phyloP scores from a whole-genome alignment of 129 eudicot species.

The Escallonia rubra region DNA sequence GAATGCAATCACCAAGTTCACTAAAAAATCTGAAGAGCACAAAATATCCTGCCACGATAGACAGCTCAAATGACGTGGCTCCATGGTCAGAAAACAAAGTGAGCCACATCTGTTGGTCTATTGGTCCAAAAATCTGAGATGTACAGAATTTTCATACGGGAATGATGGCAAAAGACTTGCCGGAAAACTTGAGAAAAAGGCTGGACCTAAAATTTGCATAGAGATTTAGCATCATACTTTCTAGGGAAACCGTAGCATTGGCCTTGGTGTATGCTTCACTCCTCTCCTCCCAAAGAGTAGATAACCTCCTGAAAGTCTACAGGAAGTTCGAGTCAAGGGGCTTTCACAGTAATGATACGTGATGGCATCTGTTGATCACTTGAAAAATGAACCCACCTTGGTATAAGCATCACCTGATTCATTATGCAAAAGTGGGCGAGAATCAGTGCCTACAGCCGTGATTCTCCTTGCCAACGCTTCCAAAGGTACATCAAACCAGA shows the following conservation, averaged over 20 bases:
- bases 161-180: no score
- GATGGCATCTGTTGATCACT: neutral
- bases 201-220: neutral
- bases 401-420: slow-evolving; percentile 76
- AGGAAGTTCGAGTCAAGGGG: slow-evolving; percentile 3
- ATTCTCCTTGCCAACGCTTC: slow-evolving; percentile 88
- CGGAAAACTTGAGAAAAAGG: neutral
- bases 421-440: slow-evolving; percentile 89
- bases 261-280: slow-evolving; percentile 78
- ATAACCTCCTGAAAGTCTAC: slow-evolving; percentile 61
- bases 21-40: neutral
- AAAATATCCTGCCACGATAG: neutral
- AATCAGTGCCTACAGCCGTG: slow-evolving; percentile 67
- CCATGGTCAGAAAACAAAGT: no score
- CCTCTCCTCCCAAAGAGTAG: slow-evolving; percentile 67
- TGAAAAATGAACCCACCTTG: slow-evolving; percentile 27
- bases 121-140: no score
- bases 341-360: neutral
- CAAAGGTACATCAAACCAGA: slow-evolving; percentile 91
- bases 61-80: neutral
- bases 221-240: slow-evolving; percentile 37
- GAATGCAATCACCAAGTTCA: no score
- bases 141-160: no score
- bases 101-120: no score
- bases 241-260: slow-evolving; percentile 66